Conservation (phyloP, 441 rosid genomes). For the Isatis lusitanica region DNA sequence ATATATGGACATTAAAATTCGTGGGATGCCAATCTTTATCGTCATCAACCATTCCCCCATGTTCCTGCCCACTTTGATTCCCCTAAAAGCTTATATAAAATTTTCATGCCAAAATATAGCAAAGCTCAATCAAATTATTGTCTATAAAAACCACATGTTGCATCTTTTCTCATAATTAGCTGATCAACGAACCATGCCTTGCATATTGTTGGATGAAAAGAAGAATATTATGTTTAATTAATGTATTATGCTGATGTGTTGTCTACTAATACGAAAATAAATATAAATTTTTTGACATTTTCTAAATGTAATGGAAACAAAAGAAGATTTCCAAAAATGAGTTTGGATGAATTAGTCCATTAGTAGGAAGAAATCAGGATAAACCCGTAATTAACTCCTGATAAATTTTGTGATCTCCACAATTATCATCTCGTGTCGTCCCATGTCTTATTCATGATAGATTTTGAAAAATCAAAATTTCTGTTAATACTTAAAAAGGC, state of each 20-base stretch:
- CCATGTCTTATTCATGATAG: background rate
- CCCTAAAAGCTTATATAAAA: background rate
- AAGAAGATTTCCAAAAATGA: background rate
- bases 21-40: slow-evolving; percentile 33
- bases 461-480: background rate
- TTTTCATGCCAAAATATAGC: background rate
- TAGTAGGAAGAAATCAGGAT: background rate
- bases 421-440: background rate
- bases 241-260: background rate
- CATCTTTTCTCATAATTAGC: background rate
- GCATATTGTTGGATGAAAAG: background rate
- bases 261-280: background rate
- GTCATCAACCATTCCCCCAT: slow-evolving; percentile 37
- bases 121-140: slow-evolving; percentile 1
- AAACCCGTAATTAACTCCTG: background rate
- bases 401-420: background rate
- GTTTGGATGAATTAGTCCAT: background rate
- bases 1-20: slow-evolving; percentile 14
- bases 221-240: background rate
- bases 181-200: background rate
- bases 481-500: background rate
- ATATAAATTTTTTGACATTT: background rate
- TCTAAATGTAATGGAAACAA: background rate
- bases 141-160: background rate
- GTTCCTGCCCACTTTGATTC: slow-evolving; percentile 39